Evolutionary conservation across 2,329 filamentous ascomycete genomes (phyloP), one percentile per base, ranked within the genome.

Genomic region (Dactylellina leptospora): DNA sequence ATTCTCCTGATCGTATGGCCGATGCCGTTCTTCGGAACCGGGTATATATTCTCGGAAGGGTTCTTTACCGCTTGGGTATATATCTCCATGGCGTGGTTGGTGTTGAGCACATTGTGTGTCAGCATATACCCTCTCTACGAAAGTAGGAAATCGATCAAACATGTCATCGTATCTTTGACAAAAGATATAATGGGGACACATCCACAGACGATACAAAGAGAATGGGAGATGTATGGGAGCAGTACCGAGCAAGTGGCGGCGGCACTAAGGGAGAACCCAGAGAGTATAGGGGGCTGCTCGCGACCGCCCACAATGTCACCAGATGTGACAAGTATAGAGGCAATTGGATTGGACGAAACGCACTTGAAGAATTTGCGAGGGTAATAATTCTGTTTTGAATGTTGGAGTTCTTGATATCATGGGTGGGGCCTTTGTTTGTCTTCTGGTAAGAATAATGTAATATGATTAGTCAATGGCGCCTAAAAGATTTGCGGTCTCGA

Each of bases 61-160:
- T 95, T 95, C 82, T 95, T 93, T 80, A 91, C 89, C 0, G 90
- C 90, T 48, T 93, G 90, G 90, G 86, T 92, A 5, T 84, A 86
- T 0, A 85, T 91, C 5, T 89, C 88, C 4, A 90, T 95, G 61
- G 82, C 93, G 40, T 95, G 90, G 90, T 84, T 93, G 75, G 92
- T 93, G 78, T 86, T 85, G 76, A 90, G 87, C 1, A 72, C 70
- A 1, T 82, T 88, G 61, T 89, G 86, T 6, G 91, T 96, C 0
- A 91, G 91, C 0, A 38, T 96, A 0, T 96, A 89, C 79, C 92
- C 93, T 3, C 81, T 95, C 0, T 95, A 85, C 79, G 91, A 96
- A 78, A 91, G 92, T 0, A 82, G 92, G 1, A 80, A 83, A 64
- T 93, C 89, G 0, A 87, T 91, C 62, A 77, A 78, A 0, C 81